Evolutionary conservation across 1,139 yeast species (phyloP).

Genomic region (Debaryomycetaceae sp.): DNA sequence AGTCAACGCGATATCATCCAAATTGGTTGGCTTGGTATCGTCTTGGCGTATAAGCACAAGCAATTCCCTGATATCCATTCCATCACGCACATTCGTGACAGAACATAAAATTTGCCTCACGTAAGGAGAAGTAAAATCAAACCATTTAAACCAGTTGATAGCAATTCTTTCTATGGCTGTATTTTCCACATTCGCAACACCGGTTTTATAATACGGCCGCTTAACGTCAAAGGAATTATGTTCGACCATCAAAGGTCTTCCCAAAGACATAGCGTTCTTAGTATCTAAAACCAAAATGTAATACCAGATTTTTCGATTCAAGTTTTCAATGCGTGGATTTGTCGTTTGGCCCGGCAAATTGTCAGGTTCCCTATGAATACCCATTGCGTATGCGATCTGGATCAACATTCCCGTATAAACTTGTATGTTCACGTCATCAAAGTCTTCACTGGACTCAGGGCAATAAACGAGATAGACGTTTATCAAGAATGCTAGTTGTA

Average conservation of each 20-base stretch:
- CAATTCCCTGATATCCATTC: no score
- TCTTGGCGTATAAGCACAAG: no score
- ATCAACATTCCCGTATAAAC: constrained; percentile 22
- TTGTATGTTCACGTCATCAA: constrained; percentile 42
- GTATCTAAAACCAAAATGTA: constrained; percentile 33
- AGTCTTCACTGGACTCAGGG: constrained; percentile 48
- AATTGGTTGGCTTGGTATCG: no score
- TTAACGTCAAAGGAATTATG: constrained; percentile 30
- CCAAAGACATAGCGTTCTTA: constrained; percentile 32
- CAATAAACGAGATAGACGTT: constrained; percentile 44
- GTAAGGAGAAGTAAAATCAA: no score
- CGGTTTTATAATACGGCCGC: no score
- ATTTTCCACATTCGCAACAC: neutral
- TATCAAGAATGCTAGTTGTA: constrained; percentile 38
- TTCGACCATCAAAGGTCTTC: constrained; percentile 36
- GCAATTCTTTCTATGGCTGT: neutral
- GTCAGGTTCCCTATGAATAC: constrained; percentile 30
- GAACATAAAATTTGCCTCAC: no score
- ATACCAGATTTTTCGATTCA: constrained; percentile 53
- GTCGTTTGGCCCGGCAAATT: constrained; percentile 2
- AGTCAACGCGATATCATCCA: no score
- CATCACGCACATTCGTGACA: no score
- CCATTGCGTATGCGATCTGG: constrained; percentile 32
- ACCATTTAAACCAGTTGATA: constrained; percentile 11
- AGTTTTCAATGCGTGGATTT: constrained; percentile 35